Conservation (phyloP, 169 alveolate species). For the Cryptosporidium xiaoi region DNA sequence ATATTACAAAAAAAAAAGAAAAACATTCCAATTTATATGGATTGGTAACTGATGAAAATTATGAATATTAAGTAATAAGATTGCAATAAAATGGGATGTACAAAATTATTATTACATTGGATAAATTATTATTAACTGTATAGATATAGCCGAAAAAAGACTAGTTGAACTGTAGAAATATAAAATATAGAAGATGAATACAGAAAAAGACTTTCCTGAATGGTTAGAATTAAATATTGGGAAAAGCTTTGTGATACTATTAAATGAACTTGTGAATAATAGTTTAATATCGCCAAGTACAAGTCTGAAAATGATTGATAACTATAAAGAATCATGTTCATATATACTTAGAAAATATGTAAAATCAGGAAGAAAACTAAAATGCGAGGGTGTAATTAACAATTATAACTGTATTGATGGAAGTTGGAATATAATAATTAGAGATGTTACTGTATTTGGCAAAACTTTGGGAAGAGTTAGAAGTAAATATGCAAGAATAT, state of each 20-base stretch:
- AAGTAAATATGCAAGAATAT: constrained; percentile 37
- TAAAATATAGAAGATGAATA: neutral
- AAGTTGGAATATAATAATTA: constrained; percentile 24
- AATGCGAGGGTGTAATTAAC: constrained; percentile 25
- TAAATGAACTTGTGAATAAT: constrained; percentile 40
- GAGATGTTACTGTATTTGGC: constrained; percentile 34
- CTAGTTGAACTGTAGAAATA: neutral
- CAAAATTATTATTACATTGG: neutral
- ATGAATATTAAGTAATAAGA: too few relatives aligned
- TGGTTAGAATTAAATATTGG: constrained; percentile 67
- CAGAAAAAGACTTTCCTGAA: constrained; percentile 29
- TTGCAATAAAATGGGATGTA: too few relatives aligned
- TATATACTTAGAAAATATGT: constrained; percentile 28
- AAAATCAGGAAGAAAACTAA: constrained; percentile 45
- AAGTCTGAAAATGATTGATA: constrained; percentile 39
- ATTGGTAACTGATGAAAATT: too few relatives aligned
- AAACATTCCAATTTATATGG: too few relatives aligned
- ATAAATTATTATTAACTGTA: neutral
- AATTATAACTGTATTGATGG: constrained; percentile 68
- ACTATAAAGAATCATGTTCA: constrained; percentile 31
- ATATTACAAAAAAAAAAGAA: too few relatives aligned
- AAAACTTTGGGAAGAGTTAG: constrained; percentile 60
- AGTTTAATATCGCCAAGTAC: constrained; percentile 15
- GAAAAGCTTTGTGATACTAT: constrained; percentile 20
- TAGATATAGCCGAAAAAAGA: neutral